phyloP scores from a whole-genome alignment of 257 asterid genomes.

The Nicotiana obtusifolia region DNA sequence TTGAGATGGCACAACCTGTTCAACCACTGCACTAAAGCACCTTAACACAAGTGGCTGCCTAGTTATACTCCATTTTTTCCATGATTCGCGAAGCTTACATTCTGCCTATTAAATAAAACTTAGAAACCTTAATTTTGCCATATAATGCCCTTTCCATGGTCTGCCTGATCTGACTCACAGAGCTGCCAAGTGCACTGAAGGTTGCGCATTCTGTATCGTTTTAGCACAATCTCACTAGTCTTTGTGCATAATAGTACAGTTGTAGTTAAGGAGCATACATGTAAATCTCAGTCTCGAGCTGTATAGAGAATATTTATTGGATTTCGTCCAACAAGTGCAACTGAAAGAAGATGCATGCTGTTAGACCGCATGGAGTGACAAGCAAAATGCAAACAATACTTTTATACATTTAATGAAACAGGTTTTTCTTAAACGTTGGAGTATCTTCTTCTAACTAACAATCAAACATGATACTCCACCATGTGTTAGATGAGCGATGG shows the following conservation, averaged over 20 bases:
- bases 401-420: no score
- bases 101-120: not conserved
- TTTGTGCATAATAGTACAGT: not conserved
- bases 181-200: not conserved
- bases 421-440: not conserved
- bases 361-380: not conserved
- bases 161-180: not conserved
- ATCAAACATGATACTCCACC: not conserved
- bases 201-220: not conserved
- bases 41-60: not conserved
- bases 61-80: not conserved
- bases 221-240: not conserved
- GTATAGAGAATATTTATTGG: not conserved
- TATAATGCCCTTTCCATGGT: not conserved
- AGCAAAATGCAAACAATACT: not conserved
- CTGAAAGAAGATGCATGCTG: not conserved
- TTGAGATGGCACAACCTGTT: not conserved
- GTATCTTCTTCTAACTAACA: not conserved
- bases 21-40: not conserved
- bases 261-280: not conserved
- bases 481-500: not conserved
- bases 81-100: not conserved
- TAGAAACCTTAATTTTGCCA: not conserved
- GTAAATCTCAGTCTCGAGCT: not conserved
- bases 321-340: not conserved